Evolutionary conservation across 169 alveolate genomes (phyloP).

Genomic region (Plasmodium cynomolgi): DNA sequence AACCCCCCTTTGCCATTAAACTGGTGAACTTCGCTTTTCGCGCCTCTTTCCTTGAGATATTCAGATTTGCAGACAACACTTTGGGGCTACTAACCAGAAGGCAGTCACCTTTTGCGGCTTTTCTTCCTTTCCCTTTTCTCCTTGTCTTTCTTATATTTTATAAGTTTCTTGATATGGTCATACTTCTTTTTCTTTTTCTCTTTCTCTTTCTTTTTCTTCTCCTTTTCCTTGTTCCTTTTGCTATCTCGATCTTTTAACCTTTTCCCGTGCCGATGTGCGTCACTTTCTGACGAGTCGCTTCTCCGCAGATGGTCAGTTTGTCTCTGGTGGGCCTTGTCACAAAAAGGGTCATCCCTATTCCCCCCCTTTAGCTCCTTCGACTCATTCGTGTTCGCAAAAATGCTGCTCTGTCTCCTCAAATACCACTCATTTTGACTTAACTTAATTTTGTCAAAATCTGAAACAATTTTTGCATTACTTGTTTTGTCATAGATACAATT

Average conservation of each 20-base stretch:
- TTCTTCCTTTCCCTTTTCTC: conserved; percentile 11
- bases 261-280: background rate
- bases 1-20: background rate
- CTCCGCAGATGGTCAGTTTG: background rate
- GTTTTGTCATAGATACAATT: conserved; percentile 62
- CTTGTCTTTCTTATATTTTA: conserved; percentile 59
- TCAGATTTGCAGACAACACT: background rate
- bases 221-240: background rate
- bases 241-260: background rate
- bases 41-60: background rate
- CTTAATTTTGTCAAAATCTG: conserved; percentile 59
- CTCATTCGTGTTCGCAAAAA: background rate
- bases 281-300: conserved; percentile 2
- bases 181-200: conserved; percentile 30
- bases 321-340: background rate
- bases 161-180: conserved; percentile 43
- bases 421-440: conserved; percentile 35
- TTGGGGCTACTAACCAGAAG: background rate
- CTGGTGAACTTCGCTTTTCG: background rate
- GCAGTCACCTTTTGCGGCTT: conserved; percentile 3
- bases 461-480: conserved; percentile 48
- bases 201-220: background rate
- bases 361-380: background rate
- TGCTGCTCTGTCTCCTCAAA: conserved; percentile 10
- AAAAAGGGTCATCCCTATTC: background rate